phyloP scores from a whole-genome alignment of 2,329 filamentous ascomycete genomes.

The Scedosporium dehoogii region DNA sequence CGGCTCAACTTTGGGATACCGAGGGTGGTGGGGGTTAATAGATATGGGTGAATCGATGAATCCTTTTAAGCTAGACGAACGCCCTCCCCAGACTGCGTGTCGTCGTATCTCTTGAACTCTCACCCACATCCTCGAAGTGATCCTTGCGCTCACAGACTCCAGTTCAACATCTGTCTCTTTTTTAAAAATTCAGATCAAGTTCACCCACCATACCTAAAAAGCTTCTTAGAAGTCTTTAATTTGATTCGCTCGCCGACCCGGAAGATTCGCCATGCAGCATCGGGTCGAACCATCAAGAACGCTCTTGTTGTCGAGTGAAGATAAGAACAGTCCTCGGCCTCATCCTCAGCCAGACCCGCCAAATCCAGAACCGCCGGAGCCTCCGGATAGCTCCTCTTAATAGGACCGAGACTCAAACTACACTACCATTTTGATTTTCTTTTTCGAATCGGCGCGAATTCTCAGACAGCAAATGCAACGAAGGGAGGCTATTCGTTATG shows the following conservation, averaged over 20 bases:
- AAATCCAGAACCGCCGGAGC: not conserved
- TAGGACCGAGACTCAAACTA: not conserved
- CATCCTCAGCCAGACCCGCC: not conserved
- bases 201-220: no score
- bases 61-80: not conserved
- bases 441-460: no score
- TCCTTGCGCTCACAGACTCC: not conserved
- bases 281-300: not conserved
- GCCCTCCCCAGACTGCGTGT: not conserved
- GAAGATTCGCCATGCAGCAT: not conserved
- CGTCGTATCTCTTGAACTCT: no score
- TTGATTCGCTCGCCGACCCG: not conserved
- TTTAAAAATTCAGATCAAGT: not conserved
- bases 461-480: no score
- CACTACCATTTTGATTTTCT: no score
- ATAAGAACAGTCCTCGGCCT: not conserved
- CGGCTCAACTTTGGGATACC: not conserved
- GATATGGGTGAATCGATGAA: not conserved
- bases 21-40: not conserved
- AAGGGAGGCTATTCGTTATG: no score
- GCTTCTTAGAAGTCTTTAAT: not conserved
- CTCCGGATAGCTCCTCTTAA: not conserved
- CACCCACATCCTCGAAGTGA: no score
- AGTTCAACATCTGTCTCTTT: not conserved
- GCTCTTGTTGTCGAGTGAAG: not conserved